Evolutionary conservation across 805 yeast species (phyloP).

Genomic region (Kuraishia ogatae): DNA sequence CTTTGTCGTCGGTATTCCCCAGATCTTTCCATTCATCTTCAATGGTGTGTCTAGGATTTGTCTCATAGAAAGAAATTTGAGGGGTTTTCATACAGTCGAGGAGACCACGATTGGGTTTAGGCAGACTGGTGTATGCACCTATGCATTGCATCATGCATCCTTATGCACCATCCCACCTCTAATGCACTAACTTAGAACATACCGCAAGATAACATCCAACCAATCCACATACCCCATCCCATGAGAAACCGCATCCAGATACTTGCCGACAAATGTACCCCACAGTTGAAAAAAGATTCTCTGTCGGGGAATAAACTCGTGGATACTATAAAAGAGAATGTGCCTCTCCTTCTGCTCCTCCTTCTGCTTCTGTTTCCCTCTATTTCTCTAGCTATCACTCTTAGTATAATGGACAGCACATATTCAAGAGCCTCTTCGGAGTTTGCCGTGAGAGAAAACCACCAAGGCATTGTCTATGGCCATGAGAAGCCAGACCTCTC

Average conservation of each 20-base stretch:
- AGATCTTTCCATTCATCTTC: not conserved
- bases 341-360: no score
- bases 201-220: not conserved
- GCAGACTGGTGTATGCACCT: not conserved
- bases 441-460: not conserved
- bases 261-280: not conserved
- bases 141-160: not conserved
- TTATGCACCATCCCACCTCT: not conserved
- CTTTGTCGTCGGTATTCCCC: not conserved
- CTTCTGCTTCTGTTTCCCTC: no score
- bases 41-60: not conserved
- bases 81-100: not conserved
- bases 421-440: not conserved
- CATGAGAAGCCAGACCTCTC: constrained; percentile 20
- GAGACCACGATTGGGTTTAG: not conserved
- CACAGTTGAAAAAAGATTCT: not conserved
- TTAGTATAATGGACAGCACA: not conserved
- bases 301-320: not conserved
- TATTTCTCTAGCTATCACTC: not conserved
- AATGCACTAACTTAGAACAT: not conserved
- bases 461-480: not conserved
- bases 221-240: not conserved
- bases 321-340: no score
- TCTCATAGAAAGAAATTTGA: not conserved
- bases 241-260: not conserved